These are phyloP conservation scores for Ogataea methanolica DNA, from an alignment of 805 yeast species.

Conservation along the genomic window DNA sequence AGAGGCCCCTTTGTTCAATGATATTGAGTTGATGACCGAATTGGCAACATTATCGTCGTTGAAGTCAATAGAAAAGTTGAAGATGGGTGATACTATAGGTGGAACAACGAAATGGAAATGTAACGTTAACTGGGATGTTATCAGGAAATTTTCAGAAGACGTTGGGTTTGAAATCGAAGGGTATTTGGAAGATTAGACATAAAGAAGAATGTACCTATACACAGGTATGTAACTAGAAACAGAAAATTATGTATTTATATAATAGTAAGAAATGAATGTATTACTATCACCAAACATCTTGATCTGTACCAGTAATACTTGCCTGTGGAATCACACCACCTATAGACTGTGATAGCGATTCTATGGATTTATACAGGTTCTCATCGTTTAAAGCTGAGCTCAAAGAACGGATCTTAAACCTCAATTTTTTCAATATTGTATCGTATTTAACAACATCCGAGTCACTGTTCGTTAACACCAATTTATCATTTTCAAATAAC, in stretches of 20 bases:
- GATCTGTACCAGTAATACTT: conserved; percentile 17
- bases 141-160: conserved; percentile 56
- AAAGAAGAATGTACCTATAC: neutral
- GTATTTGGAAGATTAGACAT: conserved; percentile 36
- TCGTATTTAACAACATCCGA: conserved; percentile 26
- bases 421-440: conserved; percentile 19
- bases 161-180: conserved; percentile 62
- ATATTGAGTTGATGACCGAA: conserved; percentile 35
- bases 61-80: conserved; percentile 26
- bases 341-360: conserved; percentile 13
- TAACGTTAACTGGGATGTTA: conserved; percentile 64
- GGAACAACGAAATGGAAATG: conserved; percentile 76
- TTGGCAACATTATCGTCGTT: conserved; percentile 32
- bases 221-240: neutral
- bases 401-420: conserved; percentile 26
- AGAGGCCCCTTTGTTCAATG: conserved; percentile 22
- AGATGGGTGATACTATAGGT: conserved; percentile 42
- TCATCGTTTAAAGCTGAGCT: conserved; percentile 21
- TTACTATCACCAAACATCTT: conserved; percentile 25
- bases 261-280: neutral
- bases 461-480: conserved; percentile 23
- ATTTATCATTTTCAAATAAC: conserved; percentile 15
- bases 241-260: neutral
- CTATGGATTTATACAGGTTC: conserved; percentile 19
- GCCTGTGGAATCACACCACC: conserved; percentile 25